Conservation (phyloP, 2,329 filamentous ascomycete genomes). For the Fusarium irregulare region DNA sequence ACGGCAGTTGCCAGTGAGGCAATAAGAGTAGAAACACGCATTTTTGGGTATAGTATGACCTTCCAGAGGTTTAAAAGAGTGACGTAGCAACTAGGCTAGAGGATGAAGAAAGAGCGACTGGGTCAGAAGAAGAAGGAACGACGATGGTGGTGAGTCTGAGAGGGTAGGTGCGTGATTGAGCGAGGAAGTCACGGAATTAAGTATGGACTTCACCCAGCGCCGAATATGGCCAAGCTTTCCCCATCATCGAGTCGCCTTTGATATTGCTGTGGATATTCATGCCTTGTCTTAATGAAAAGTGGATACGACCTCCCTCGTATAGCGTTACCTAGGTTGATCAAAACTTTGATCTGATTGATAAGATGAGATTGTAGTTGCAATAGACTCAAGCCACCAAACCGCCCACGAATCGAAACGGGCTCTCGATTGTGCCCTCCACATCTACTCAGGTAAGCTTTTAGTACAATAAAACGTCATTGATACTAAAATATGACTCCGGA, state of each 20-base stretch:
- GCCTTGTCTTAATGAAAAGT: conserved; percentile 34
- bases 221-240: neutral
- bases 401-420: neutral
- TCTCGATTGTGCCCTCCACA: neutral
- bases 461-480: neutral
- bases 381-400: fast-evolving
- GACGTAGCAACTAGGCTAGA: conserved; percentile 9
- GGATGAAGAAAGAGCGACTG: conserved; percentile 1
- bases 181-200: neutral
- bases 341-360: conserved; percentile 39
- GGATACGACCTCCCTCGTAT: conserved; percentile 4
- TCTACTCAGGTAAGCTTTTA: neutral
- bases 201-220: neutral
- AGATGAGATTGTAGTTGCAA: conserved; percentile 7
- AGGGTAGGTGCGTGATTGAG: neutral
- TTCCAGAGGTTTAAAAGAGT: conserved; percentile 31
- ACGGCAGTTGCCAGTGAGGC: conserved; percentile 42
- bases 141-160: neutral
- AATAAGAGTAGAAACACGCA: conserved; percentile 32
- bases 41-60: conserved; percentile 15
- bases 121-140: conserved; percentile 1
- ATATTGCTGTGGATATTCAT: conserved; percentile 27
- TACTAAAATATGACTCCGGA: neutral
- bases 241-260: neutral
- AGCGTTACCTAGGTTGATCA: neutral